phyloP scores from a whole-genome alignment of 2,329 filamentous ascomycete genomes.

The Ustulina deusta region DNA sequence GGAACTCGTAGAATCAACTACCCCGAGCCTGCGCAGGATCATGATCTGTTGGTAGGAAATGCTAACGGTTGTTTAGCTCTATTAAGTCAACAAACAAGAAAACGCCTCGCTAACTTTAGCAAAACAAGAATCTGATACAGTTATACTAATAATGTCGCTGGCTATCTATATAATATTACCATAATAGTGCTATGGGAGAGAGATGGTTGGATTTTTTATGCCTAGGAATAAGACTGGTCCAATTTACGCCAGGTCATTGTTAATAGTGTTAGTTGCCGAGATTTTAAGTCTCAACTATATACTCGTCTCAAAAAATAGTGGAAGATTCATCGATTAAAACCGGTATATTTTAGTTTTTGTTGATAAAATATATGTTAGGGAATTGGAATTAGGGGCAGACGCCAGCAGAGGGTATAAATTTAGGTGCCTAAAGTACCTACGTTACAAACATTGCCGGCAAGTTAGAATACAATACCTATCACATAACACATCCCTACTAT shows the following conservation, averaged over 20 bases:
- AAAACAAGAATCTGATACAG: neutral
- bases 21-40: too few species aligned
- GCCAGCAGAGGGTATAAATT: neutral
- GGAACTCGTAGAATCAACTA: too few species aligned
- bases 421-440: neutral
- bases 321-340: too few species aligned
- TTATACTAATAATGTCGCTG: neutral
- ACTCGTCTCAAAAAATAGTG: too few species aligned
- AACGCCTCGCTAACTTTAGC: neutral
- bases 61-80: neutral
- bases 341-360: too few species aligned
- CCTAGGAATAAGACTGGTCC: too few species aligned
- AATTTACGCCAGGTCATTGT: too few species aligned
- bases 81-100: neutral
- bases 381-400: neutral
- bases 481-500: slow-evolving; percentile 7
- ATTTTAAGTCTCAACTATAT: too few species aligned
- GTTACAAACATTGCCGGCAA: slow-evolving; percentile 3
- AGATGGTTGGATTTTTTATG: too few species aligned
- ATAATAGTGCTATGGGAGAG: neutral
- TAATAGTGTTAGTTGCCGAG: too few species aligned
- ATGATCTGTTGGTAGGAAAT: neutral
- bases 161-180: neutral
- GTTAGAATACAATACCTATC: slow-evolving; percentile 13
- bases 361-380: neutral